Percentiles rank a stretch among this genome's conserved stretches.
phyloP scores from a whole-genome alignment of 345 rosid species.

The Cardamine resedifolia region DNA sequence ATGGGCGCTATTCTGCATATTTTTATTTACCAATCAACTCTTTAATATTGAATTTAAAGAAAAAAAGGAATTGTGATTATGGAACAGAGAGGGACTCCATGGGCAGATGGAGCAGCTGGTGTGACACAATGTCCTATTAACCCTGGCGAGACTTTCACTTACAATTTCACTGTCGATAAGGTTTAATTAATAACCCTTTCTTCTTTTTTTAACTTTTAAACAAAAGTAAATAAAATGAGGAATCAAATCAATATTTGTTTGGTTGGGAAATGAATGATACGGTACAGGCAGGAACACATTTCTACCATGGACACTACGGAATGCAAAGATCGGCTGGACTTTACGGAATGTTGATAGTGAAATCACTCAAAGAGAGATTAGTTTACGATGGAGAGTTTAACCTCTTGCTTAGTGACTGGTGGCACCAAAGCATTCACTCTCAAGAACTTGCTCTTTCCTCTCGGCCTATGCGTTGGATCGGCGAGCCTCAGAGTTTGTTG shows the following conservation, averaged over 20 bases:
- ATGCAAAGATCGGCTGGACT: slow-evolving; percentile 88
- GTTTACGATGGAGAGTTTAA: slow-evolving; percentile 63
- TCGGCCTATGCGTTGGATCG: slow-evolving; percentile 66
- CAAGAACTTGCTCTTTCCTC: slow-evolving; percentile 76
- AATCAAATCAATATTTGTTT: no score
- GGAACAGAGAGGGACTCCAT: slow-evolving; percentile 57
- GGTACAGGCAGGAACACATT: slow-evolving; percentile 83
- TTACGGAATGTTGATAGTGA: slow-evolving; percentile 71
- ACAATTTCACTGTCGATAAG: slow-evolving; percentile 71
- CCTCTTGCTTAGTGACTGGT: slow-evolving; percentile 77
- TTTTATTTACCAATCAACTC: neutral
- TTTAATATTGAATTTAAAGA: no score
- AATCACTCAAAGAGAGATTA: slow-evolving; percentile 49
- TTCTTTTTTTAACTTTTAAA: no score
- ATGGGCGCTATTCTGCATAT: no score
- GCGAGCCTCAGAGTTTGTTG: slow-evolving; percentile 59
- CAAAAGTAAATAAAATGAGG: no score
- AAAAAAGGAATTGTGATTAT: no score
- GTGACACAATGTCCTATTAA: slow-evolving; percentile 71
- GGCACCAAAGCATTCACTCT: slow-evolving; percentile 57
- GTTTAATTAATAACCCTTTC: no score
- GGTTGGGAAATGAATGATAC: no score
- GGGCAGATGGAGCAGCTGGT: slow-evolving; percentile 90
- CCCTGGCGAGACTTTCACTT: slow-evolving; percentile 80
- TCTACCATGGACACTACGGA: slow-evolving; percentile 85